Evolutionary conservation across 2,329 filamentous ascomycete species (phyloP).

Genomic region (Aspergillus ustus): DNA sequence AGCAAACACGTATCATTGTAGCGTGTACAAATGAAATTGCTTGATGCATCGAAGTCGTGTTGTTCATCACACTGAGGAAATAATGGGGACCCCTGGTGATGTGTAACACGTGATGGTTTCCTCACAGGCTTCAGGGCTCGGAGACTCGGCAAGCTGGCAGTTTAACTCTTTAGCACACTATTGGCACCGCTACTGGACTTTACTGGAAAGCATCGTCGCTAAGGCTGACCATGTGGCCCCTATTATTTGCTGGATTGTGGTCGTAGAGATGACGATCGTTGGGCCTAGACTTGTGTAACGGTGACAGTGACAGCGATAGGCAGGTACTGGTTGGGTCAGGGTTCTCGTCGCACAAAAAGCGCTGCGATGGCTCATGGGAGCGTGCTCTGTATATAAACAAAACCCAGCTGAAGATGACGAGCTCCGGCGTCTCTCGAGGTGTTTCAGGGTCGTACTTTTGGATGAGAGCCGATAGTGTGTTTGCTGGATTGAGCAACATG

Average conservation of each 20-base stretch:
- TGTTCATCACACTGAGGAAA: neutral
- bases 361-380: neutral
- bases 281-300: conserved; percentile 1
- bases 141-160: neutral
- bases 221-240: conserved; percentile 9
- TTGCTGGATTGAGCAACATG: neutral
- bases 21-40: neutral
- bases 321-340: neutral
- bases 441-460: neutral
- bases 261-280: conserved; percentile 5
- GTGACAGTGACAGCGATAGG: neutral
- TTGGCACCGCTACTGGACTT: neutral
- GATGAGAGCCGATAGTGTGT: neutral
- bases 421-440: neutral
- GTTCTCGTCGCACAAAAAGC: neutral
- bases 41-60: neutral
- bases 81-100: neutral
- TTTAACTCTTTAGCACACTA: neutral
- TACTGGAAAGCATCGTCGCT: neutral
- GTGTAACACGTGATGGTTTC: neutral
- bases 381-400: neutral
- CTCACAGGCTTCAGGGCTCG: neutral
- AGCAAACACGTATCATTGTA: neutral
- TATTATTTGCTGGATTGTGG: conserved; percentile 6
- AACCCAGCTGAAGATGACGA: neutral